Evolutionary conservation across 176 grass and related monocot genomes (phyloP).

Genomic region (Bonia amplexicaulis): DNA sequence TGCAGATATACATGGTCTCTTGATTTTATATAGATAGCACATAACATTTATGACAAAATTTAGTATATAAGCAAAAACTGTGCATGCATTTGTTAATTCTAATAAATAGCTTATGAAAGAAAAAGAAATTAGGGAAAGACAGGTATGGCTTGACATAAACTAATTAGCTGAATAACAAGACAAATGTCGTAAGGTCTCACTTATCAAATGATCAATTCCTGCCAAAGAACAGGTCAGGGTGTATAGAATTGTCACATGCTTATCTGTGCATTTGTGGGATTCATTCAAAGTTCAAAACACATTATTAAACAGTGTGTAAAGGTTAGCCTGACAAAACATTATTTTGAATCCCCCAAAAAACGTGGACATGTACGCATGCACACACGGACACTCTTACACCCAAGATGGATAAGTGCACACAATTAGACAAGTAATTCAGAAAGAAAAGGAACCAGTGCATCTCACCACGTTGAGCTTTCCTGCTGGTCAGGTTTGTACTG

Average conservation of each 20-base stretch:
- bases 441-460: conserved; percentile 56
- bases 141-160: not conserved
- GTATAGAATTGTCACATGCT: not conserved
- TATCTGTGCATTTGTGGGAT: not conserved
- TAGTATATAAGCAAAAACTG: not conserved
- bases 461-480: conserved; percentile 64
- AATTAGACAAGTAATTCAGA: conserved; percentile 36
- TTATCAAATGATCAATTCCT: conserved; percentile 3
- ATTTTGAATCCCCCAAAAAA: not conserved
- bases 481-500: conserved; percentile 59
- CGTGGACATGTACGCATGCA: not conserved
- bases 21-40: not conserved
- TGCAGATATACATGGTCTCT: not conserved
- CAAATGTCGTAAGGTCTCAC: not conserved
- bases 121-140: conserved; percentile 1
- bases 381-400: not conserved
- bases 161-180: not conserved
- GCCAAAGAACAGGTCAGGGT: not conserved
- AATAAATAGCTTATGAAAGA: not conserved
- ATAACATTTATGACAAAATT: not conserved
- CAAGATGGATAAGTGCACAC: conserved; percentile 9
- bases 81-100: not conserved
- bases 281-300: not conserved
- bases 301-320: not conserved
- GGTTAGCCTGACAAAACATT: not conserved